A percentile compares a stretch with the other conserved stretches of the same genome.
These are phyloP conservation scores for Gastrodia elata DNA, from an alignment of 106 monocot species.

Conservation along the genomic window DNA sequence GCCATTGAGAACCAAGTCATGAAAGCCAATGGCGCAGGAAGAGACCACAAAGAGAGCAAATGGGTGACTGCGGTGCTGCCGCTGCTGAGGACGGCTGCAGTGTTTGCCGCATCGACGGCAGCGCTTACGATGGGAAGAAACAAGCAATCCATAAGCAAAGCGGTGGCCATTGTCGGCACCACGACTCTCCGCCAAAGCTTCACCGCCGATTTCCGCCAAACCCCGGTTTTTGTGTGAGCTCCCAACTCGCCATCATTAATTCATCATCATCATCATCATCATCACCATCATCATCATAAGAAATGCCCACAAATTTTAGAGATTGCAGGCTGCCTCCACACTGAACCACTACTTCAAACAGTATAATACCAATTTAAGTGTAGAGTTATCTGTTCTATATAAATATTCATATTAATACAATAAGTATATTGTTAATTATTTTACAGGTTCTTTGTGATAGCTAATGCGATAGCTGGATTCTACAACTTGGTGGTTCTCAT, in stretches of 20 bases:
- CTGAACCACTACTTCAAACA: too few species aligned
- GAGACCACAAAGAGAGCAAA: not conserved
- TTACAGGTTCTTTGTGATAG: slow-evolving; percentile 56
- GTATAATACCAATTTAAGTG: too few species aligned
- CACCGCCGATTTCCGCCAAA: slow-evolving; percentile 39
- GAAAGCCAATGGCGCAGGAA: not conserved
- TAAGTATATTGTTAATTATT: not conserved
- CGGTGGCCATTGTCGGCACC: slow-evolving; percentile 51
- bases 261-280: too few species aligned
- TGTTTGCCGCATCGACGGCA: slow-evolving; percentile 26
- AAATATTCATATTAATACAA: not conserved
- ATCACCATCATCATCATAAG: not conserved
- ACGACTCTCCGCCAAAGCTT: slow-evolving; percentile 26
- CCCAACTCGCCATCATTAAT: not conserved
- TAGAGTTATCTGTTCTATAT: too few species aligned
- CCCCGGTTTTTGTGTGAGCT: slow-evolving; percentile 54
- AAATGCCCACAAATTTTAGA: too few species aligned
- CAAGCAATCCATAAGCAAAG: slow-evolving; percentile 26
- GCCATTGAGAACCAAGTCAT: not conserved
- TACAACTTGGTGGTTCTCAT: slow-evolving; percentile 45
- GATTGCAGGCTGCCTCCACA: too few species aligned
- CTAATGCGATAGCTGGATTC: slow-evolving; percentile 39
- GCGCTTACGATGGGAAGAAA: slow-evolving; percentile 45
- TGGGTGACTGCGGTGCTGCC: slow-evolving; percentile 5
- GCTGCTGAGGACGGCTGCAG: slow-evolving; percentile 20